Evolutionary conservation across 2,329 filamentous ascomycete genomes (phyloP).

Genomic region (Neofusicoccum umdonicola): DNA sequence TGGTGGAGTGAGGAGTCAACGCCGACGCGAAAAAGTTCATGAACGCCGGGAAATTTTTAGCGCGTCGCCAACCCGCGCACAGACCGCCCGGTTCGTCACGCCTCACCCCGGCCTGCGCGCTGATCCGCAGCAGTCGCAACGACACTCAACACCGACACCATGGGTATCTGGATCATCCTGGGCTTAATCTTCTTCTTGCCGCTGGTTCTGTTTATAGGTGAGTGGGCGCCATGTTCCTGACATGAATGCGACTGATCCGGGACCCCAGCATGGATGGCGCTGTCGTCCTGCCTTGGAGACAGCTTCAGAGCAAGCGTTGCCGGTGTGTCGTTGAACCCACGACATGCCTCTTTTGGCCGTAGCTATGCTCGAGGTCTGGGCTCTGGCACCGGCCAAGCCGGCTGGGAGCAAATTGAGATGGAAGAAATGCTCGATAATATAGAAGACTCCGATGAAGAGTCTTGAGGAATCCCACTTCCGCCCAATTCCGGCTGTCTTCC

Average conservation of each 20-base stretch:
- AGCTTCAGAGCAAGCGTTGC: constrained; percentile 46
- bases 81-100: background rate
- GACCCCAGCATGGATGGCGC: constrained; percentile 46
- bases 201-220: constrained; percentile 33
- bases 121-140: background rate
- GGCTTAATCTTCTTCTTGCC: constrained; percentile 34
- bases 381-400: constrained; percentile 51
- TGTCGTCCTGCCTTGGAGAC: constrained; percentile 57
- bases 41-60: constrained; percentile 4
- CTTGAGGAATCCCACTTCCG: background rate
- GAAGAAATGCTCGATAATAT: constrained; percentile 54
- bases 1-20: constrained; percentile 10
- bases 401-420: constrained; percentile 63
- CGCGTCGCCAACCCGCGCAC: background rate
- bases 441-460: constrained; percentile 24
- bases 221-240: background rate
- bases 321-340: constrained; percentile 44
- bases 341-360: constrained; percentile 51
- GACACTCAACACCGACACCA: constrained; percentile 18
- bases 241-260: background rate
- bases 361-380: constrained; percentile 57
- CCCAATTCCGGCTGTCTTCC: constrained; percentile 21
- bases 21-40: constrained; percentile 14
- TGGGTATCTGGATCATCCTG: constrained; percentile 35
- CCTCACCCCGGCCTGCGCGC: background rate